Evolutionary conservation across 139 green algal species (phyloP).

Genomic region (Ettlia oleoabundans): DNA sequence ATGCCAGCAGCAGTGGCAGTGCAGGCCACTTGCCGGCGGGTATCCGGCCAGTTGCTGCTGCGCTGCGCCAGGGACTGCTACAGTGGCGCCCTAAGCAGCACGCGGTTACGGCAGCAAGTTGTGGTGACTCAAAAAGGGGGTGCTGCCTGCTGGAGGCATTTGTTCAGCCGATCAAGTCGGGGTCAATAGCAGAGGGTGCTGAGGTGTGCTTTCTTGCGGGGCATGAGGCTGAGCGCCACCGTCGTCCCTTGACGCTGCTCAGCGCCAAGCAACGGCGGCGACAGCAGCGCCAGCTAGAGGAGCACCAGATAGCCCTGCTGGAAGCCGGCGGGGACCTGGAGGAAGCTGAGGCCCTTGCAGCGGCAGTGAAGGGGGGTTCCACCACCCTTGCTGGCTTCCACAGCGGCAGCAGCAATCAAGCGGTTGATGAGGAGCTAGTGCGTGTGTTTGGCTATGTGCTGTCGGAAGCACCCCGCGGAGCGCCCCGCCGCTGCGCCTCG

Average conservation of each 20-base stretch:
- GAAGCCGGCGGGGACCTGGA: background rate
- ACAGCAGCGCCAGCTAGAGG: background rate
- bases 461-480: constrained; percentile 33
- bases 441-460: constrained; percentile 35
- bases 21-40: background rate
- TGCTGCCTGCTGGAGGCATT: constrained; percentile 31
- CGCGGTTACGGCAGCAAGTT: background rate
- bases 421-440: constrained; percentile 19
- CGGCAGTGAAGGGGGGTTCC: too few species aligned
- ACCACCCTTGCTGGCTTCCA: too few species aligned
- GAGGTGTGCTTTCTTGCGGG: constrained; percentile 16
- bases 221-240: background rate
- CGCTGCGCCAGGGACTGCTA: background rate
- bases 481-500: constrained; percentile 18
- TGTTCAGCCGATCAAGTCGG: constrained; percentile 23
- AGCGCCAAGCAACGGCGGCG: constrained; percentile 6
- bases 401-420: too few species aligned
- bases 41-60: background rate
- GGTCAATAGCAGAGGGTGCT: constrained; percentile 12
- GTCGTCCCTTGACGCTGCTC: background rate
- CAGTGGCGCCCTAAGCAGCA: constrained; percentile 8
- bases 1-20: background rate
- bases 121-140: too few species aligned
- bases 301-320: background rate
- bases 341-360: background rate